These are phyloP conservation scores for Vigna nakashimae DNA, from an alignment of 306 rosid genomes.

Conservation along the genomic window DNA sequence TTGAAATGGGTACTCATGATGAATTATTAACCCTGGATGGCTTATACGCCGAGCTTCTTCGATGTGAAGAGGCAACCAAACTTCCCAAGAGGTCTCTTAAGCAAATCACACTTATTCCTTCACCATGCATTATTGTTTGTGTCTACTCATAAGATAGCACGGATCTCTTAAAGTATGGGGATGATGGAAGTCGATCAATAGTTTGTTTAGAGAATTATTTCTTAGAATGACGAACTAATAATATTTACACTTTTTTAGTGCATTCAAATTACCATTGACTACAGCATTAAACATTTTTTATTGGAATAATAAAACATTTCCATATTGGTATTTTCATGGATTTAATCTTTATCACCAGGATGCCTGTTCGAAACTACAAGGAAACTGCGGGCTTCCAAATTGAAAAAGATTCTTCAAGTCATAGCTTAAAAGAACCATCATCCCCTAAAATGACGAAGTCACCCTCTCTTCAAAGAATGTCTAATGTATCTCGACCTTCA, in stretches of 20 bases:
- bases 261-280: constrained; percentile 1
- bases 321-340: background rate
- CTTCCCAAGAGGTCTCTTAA: constrained; percentile 89
- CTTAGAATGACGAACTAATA: constrained; percentile 17
- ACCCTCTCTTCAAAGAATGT: constrained; percentile 91
- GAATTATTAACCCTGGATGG: constrained; percentile 79
- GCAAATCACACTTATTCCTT: constrained; percentile 31
- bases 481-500: constrained; percentile 62
- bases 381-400: constrained; percentile 89
- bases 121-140: constrained; percentile 38
- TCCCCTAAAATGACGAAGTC: constrained; percentile 94
- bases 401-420: constrained; percentile 92
- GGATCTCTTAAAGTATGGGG: constrained; percentile 30
- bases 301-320: constrained; percentile 22
- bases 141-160: constrained; percentile 12
- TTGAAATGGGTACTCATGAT: constrained; percentile 99
- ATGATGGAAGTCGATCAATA: background rate
- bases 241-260: constrained; percentile 30
- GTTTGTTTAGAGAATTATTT: constrained; percentile 16
- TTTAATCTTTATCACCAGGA: constrained; percentile 58
- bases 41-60: constrained; percentile 95
- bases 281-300: constrained; percentile 22
- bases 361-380: constrained; percentile 93
- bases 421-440: constrained; percentile 89
- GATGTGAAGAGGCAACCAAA: constrained; percentile 96